Evolutionary conservation across 2,329 filamentous ascomycete genomes (phyloP), one percentile per base, ranked within the genome.

Genomic region (Esteya vermicola): DNA sequence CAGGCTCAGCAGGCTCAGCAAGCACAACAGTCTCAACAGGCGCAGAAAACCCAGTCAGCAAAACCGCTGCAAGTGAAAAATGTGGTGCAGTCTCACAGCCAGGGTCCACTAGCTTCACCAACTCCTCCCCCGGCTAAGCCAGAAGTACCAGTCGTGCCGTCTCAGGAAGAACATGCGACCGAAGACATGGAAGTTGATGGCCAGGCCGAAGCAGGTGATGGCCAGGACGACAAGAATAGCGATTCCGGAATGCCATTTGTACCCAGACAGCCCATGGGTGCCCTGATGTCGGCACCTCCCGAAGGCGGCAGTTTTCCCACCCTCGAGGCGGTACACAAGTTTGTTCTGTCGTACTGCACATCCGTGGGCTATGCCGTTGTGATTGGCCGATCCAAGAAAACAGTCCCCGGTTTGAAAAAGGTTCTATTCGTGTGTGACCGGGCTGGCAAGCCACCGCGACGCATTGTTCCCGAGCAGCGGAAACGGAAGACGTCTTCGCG

Each of bases 321-420:
- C 3, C 61, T 80, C 21, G 75, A 80, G 45, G 72, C 73, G 8
- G 69, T 80, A 9, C 75, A 79, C 50, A 72, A 76, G 52, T 71
- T 70, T 23, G 75, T 78, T 16, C 58, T 79, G 42, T 61, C 65
- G n/a, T 78, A 79, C 51, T 78, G 75, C 51, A 76, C 75, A 0
- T 76, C 74, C 14, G 75, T 79, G 33, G 75, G 75, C 35, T 80
- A 79, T 53, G 75, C 75, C 8, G 76, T 79, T 38, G 75, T 80
- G 44, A 80, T 80, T 52, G 75, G 75, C 2, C 64, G 75, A 27
- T 79, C 75, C 0, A 80, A 80, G 54, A 79, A 79, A 59, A 77
- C 73, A 2, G 75, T 79, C 2, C 71, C 75, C 7, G 75, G 75
- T 1, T 51, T 80, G 45, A 80, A 79, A 52, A 80, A 80, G 55